These are phyloP conservation scores for Orobanche coerulescens DNA, from an alignment of 257 asterid genomes.

Conservation along the genomic window DNA sequence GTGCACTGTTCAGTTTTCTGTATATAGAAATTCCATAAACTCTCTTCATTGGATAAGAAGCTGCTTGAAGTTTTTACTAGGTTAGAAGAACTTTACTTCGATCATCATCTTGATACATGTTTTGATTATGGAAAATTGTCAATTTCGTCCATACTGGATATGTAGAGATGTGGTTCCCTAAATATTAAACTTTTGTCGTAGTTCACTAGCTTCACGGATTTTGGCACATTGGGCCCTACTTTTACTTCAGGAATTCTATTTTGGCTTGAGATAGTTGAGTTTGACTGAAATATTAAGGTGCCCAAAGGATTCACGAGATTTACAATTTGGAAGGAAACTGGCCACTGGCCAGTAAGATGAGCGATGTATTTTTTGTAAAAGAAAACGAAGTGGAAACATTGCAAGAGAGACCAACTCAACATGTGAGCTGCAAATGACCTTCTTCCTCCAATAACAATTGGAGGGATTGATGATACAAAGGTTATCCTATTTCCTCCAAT, in stretches of 20 bases:
- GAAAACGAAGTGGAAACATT: not conserved
- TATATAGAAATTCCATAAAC: not conserved
- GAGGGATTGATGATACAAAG: not conserved
- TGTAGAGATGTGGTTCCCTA: not conserved
- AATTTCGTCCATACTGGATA: not conserved
- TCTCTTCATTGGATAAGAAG: constrained; percentile 1
- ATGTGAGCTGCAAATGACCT: not conserved
- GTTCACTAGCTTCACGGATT: not conserved
- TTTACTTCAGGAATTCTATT: not conserved
- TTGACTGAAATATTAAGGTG: not conserved
- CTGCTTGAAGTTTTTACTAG: not conserved
- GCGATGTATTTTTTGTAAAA: not conserved
- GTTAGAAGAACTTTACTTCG: not conserved
- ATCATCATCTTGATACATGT: not conserved
- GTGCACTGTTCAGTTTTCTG: constrained; percentile 5
- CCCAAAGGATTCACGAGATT: not conserved
- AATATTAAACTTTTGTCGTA: not conserved
- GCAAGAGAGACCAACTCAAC: not conserved
- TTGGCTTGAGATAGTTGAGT: not conserved
- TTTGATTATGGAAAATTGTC: not conserved
- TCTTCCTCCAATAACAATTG: not conserved
- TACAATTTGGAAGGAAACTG: not conserved
- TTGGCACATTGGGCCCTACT: not conserved
- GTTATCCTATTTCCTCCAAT: not conserved
- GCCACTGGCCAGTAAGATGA: not conserved